Base-by-base conservation (phyloP, 305 asterid genomes). In the Solanum hybrid region DNA sequence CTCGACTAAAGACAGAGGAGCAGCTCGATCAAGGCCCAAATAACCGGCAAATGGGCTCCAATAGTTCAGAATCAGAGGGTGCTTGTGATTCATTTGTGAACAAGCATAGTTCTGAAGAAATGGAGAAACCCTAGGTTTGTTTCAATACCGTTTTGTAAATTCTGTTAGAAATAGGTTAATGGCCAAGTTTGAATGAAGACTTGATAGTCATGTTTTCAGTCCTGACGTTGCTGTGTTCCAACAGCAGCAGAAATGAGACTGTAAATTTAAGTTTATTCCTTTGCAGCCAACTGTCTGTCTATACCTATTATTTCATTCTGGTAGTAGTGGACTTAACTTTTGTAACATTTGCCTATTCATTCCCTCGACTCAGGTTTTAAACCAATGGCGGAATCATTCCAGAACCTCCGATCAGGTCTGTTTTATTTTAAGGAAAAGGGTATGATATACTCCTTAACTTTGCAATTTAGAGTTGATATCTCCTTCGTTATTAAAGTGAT, bases 1-100 rank as follows among this genome's bases (percentile, higher is more conserved):
- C 92, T 11, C 91, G 91, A 73, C 40, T 91, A 93, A 95, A 94
- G 92, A 85, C 95, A 33, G 99, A 95, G 81, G 94, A 92, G 91
- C 94, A 91, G 89, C 87, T 57, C 42, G 97, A 95, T 79, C 95
- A 92, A 29, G 91, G 89, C 88, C 87, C 90, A 73, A 57, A 85
- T 33, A 94, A 76, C 90, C 67, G 93, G 36, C 91, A 94, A 91
- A 42, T 46, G 88, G 92, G 93, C 74, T 84, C 94, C 6, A 92
- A 91, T 46, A 91, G 93, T 89, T 87, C 96, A 46, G 90, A 89
- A 74, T 88, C 95, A 2, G 95, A 94, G 88, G 88, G 89, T 87
- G 86, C 85, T 29, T 64, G 83, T 74, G 93, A 92, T 89, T 90
- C 94, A 37, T 83, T 69, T 57, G 91, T 79, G 29, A 92, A 87